phyloP scores from a whole-genome alignment of 495 filamentous ascomycete genomes.

The Jackrogersella minutella region DNA sequence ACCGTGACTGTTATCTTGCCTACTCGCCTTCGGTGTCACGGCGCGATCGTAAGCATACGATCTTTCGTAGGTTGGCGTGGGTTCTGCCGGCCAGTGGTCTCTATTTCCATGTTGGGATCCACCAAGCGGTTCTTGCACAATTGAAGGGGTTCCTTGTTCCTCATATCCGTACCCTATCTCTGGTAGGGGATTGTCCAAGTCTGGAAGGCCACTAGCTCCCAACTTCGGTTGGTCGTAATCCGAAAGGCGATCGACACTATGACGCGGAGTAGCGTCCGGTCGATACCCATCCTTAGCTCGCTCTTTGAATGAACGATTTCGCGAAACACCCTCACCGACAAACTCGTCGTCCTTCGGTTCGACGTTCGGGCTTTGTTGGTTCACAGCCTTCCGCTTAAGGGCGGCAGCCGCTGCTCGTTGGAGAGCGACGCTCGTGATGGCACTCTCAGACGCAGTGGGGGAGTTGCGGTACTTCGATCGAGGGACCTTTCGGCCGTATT shows the following conservation, averaged over 20 bases:
- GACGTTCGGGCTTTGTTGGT: slow-evolving; percentile 34
- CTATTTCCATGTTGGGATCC: slow-evolving; percentile 39
- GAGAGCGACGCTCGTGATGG: slow-evolving; percentile 61
- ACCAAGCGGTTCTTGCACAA: slow-evolving; percentile 49
- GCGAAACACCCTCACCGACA: slow-evolving; percentile 49
- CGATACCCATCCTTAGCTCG: slow-evolving; percentile 57
- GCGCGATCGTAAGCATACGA: slow-evolving; percentile 50
- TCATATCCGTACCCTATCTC: slow-evolving; percentile 71
- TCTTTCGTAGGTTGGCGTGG: slow-evolving; percentile 51
- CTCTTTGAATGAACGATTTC: slow-evolving; percentile 65
- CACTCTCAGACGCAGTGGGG: slow-evolving; percentile 58
- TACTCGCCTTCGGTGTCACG: slow-evolving; percentile 47
- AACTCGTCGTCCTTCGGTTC: slow-evolving; percentile 36
- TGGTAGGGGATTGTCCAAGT: slow-evolving; percentile 67
- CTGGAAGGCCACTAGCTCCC: slow-evolving; percentile 69
- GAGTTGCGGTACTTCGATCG: slow-evolving; percentile 51
- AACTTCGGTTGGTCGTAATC: slow-evolving; percentile 66
- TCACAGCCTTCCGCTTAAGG: slow-evolving; percentile 50
- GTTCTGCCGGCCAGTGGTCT: slow-evolving; percentile 50
- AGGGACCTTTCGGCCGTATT: slow-evolving; percentile 62
- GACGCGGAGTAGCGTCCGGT: slow-evolving; percentile 74
- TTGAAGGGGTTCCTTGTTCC: slow-evolving; percentile 53
- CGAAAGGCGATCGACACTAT: slow-evolving; percentile 73
- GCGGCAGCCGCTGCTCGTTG: slow-evolving; percentile 57
- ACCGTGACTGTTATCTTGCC: slow-evolving; percentile 37